Conservation (phyloP, 805 yeast genomes). For the Pichia gijzeniarum region DNA sequence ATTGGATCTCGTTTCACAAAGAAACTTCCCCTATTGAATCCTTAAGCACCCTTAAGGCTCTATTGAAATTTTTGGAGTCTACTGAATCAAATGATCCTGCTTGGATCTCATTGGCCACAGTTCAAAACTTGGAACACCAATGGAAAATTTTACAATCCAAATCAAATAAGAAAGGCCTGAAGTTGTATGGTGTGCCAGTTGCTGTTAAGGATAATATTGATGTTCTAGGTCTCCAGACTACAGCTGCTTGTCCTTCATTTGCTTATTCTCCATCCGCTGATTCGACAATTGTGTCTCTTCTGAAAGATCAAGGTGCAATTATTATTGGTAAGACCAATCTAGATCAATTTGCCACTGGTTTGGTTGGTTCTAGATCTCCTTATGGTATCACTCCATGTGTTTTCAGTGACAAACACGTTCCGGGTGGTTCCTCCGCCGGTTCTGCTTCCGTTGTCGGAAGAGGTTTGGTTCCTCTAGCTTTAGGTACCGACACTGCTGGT, state of each 20-base stretch:
- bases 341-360: conserved; percentile 97
- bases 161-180: conserved; percentile 45
- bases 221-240: conserved; percentile 72
- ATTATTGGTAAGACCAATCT: conserved; percentile 89
- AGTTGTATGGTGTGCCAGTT: conserved; percentile 89
- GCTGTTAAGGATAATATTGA: conserved; percentile 96
- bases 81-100: conserved; percentile 60
- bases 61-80: conserved; percentile 41
- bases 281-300: conserved; percentile 65
- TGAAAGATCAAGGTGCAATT: conserved; percentile 87
- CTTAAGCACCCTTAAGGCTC: conserved; percentile 37
- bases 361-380: conserved; percentile 93
- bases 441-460: conserved; percentile 88
- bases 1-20: conserved; percentile 71
- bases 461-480: conserved; percentile 81
- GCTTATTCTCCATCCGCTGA: conserved; percentile 63
- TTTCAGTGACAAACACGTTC: conserved; percentile 68
- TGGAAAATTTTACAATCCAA: conserved; percentile 69
- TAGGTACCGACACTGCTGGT: conserved; percentile 98
- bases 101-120: conserved; percentile 77
- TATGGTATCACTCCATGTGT: conserved; percentile 85
- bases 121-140: conserved; percentile 62
- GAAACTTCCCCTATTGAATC: conserved; percentile 58
- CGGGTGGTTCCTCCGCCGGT: conserved; percentile 96
- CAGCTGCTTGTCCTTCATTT: conserved; percentile 93